Evolutionary conservation across 768 basidiomycete species (phyloP).

Genomic region (Phaffia tasmanica): DNA sequence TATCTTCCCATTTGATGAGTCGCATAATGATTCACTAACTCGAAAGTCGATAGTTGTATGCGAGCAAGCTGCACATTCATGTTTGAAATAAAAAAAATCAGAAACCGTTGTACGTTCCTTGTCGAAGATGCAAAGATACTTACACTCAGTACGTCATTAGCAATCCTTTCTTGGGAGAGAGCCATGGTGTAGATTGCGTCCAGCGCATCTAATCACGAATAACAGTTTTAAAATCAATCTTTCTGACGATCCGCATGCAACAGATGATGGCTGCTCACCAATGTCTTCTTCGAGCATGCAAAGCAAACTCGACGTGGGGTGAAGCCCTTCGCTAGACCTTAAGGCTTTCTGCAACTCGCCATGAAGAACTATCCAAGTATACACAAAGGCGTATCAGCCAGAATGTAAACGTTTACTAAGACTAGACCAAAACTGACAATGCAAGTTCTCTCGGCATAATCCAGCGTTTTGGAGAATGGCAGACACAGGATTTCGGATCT

Average conservation of each 20-base stretch:
- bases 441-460: slow-evolving; percentile 14
- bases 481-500: slow-evolving; percentile 32
- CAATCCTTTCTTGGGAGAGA: slow-evolving; percentile 39
- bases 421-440: background rate
- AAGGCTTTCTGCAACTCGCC: too few relatives aligned
- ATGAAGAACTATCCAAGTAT: too few relatives aligned
- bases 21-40: slow-evolving; percentile 16
- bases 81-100: slow-evolving; percentile 19
- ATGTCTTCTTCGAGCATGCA: slow-evolving; percentile 33
- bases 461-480: slow-evolving; percentile 31
- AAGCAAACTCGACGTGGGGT: slow-evolving; percentile 24
- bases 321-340: slow-evolving; percentile 14
- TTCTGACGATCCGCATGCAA: background rate
- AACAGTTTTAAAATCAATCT: slow-evolving; percentile 23
- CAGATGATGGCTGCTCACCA: slow-evolving; percentile 21
- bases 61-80: slow-evolving; percentile 12
- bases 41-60: slow-evolving; percentile 20
- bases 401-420: background rate
- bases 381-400: background rate
- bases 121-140: slow-evolving; percentile 34
- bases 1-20: background rate
- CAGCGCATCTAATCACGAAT: slow-evolving; percentile 31
- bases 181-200: slow-evolving; percentile 41
- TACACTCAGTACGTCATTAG: slow-evolving; percentile 38
- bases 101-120: too few relatives aligned